Base-by-base conservation (phyloP, 306 rosid genomes). In the Vigna angularis region DNA sequence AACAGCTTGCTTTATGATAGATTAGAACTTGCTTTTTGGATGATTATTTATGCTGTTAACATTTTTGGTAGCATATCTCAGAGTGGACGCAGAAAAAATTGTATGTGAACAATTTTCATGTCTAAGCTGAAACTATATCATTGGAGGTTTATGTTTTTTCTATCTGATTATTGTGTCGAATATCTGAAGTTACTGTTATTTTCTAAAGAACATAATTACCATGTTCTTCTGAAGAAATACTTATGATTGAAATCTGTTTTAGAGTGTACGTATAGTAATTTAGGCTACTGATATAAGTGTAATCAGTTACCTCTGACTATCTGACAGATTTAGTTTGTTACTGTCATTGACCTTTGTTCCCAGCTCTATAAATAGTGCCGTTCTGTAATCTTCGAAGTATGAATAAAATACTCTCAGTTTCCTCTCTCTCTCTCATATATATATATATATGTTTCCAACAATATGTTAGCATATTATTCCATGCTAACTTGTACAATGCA, bases 31-130 rank as follows among this genome's bases (percentile, higher is more conserved):
- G 51, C 50, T 24, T 75, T 75, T 50, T 11, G 45, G 40, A 8
- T 75, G 66, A 36, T 38, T 59, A 32, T 24, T 30, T 49, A 3
- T 61, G 44, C 20, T 30, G 42, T 16, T 62, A 34, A 16, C 34
- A 14, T 16, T 62, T 66, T 67, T 74, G 36, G 76, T 74, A 66
- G 67, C 65, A 66, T 47, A 10, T 53, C 22, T 18, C 48, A 55
- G 65, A 58, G 20, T n/a, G 50, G 70, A 34, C 48, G 48, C 22
- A 47, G 64, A 16, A 16, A 67, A 57, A 66, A 45, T 55, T 16
- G 26, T 13, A 36, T 32, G 26, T 66, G 64, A 63, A 16, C 5
- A 59, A 48, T 58, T n/a, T 62, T 36, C 57, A 67, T 55, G 48
- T 45, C 22, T 66, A 15, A 34, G 18, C 55, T 45, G 59, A 26